Percentiles rank a stretch among this genome's conserved stretches.
Conservation (phyloP, 345 rosid genomes). For the Syzygium aqueum region DNA sequence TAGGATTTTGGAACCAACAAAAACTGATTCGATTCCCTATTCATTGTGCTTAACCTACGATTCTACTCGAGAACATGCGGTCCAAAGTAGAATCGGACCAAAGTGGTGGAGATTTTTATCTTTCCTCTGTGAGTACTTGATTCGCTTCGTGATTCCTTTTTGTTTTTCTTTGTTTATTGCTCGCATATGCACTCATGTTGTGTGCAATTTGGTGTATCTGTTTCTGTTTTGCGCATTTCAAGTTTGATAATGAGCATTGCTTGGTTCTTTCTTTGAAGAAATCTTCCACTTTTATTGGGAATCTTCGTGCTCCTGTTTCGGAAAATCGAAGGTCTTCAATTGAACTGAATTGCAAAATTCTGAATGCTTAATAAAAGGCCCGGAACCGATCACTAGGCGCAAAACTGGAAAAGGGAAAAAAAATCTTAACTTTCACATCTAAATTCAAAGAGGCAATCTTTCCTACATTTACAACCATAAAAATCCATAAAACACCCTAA, state of each 20-base stretch:
- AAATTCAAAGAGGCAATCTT: neutral
- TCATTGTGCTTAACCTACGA: neutral
- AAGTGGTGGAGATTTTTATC: neutral
- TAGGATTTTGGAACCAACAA: too few relatives aligned
- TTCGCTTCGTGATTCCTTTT: neutral
- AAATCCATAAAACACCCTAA: too few relatives aligned
- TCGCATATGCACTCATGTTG: neutral
- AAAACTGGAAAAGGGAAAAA: neutral
- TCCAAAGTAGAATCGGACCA: too few relatives aligned
- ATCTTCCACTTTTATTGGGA: neutral
- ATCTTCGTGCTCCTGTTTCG: neutral
- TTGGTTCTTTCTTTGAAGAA: neutral
- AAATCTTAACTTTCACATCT: neutral
- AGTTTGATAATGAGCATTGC: neutral
- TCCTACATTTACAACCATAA: too few relatives aligned
- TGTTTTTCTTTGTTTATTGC: neutral
- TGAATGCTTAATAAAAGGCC: neutral
- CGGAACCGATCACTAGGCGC: neutral
- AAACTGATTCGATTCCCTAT: neutral
- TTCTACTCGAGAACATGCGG: neutral
- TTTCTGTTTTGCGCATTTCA: neutral
- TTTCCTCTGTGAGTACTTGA: neutral
- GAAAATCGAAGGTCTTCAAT: neutral
- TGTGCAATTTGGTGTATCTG: neutral
- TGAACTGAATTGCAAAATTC: neutral